Percentiles rank a stretch among this genome's conserved stretches.
Conservation (phyloP, 2,329 filamentous ascomycete species). For the Colletotrichum musicola region DNA sequence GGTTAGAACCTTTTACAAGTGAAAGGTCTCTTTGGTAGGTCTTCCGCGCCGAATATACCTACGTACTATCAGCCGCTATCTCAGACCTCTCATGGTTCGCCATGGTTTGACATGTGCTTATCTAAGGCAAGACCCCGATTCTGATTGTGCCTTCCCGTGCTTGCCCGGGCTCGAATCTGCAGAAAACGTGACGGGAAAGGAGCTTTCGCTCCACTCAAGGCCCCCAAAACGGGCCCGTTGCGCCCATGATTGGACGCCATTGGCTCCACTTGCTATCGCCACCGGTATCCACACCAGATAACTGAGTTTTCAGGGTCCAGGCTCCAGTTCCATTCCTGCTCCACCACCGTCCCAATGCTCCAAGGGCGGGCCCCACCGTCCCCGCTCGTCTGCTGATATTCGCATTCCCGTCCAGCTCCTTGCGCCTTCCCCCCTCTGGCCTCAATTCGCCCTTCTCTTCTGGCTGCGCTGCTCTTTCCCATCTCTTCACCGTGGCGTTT, state of each 20-base stretch:
- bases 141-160: background rate
- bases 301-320: constrained; percentile 34
- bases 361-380: too few species aligned
- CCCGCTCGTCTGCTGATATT: constrained; percentile 13
- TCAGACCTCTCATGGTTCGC: too few species aligned
- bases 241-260: background rate
- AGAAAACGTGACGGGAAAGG: background rate
- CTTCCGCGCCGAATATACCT: too few species aligned
- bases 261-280: background rate
- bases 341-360: background rate
- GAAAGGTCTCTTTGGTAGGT: too few species aligned
- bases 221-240: background rate
- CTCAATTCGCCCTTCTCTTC: background rate
- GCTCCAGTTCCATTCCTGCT: background rate
- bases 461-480: too few species aligned
- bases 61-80: too few species aligned
- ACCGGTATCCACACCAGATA: background rate
- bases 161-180: background rate
- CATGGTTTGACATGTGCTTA: background rate
- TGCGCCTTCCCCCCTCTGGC: background rate
- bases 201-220: background rate
- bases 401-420: background rate
- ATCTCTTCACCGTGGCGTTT: too few species aligned
- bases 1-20: too few species aligned
- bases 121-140: background rate